A percentile compares a stretch with the other conserved stretches of the same genome.
Evolutionary conservation across 768 basidiomycete genomes (phyloP).

Genomic region (Suillus spraguei): DNA sequence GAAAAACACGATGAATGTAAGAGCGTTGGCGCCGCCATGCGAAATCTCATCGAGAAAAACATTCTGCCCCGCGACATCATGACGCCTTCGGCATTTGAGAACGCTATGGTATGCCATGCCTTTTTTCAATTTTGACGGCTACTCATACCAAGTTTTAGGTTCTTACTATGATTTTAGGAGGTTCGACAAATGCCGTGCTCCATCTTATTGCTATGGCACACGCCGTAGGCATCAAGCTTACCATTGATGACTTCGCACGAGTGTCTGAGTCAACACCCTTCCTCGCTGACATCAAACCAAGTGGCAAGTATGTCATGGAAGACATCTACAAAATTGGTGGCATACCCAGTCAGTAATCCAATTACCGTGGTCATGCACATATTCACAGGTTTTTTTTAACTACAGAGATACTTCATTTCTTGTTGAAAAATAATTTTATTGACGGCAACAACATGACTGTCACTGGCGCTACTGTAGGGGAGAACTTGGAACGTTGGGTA

Average conservation of each 20-base stretch:
- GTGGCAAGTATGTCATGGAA: conserved; percentile 99
- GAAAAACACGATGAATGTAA: conserved; percentile 90
- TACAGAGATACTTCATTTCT: conserved; percentile 80
- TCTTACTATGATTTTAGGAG: conserved; percentile 94
- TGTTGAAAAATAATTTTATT: conserved; percentile 85
- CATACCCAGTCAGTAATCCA: conserved; percentile 75
- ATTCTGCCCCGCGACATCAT: conserved; percentile 95
- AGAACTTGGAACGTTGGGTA: conserved; percentile 91
- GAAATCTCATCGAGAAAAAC: conserved; percentile 86
- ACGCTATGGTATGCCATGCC: conserved; percentile 78
- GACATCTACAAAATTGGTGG: conserved; percentile 96
- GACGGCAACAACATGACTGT: conserved; percentile 92
- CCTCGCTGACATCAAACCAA: conserved; percentile 95
- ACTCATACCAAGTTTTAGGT: conserved; percentile 52
- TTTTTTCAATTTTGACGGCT: background rate
- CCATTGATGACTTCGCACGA: conserved; percentile 89
- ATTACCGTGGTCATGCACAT: background rate
- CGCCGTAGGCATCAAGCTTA: conserved; percentile 87
- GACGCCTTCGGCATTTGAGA: conserved; percentile 96
- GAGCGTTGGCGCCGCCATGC: conserved; percentile 80
- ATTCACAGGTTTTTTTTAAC: background rate
- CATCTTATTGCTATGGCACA: conserved; percentile 98
- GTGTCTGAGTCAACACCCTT: conserved; percentile 94
- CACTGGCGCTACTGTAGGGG: conserved; percentile 86
- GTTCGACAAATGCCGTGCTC: conserved; percentile 96